Base-by-base conservation (phyloP, 768 basidiomycete genomes). In the Suillus tomentosus region DNA sequence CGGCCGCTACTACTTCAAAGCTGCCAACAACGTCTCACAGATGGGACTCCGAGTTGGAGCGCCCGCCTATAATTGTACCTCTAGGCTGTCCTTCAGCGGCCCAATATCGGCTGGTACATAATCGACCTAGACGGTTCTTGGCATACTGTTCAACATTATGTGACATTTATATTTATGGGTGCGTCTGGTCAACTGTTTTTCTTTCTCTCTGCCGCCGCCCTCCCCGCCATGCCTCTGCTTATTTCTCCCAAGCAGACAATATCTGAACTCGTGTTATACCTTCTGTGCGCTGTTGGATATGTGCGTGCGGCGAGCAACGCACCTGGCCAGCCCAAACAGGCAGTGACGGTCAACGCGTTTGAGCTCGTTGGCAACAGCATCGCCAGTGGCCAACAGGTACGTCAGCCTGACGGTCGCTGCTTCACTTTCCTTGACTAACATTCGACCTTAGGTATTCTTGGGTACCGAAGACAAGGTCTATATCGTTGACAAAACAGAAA, bases 401-500 rank as follows among this genome's bases (percentile, higher is more conserved):
- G 80, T 69, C 3, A 31, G 39, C 31, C 50, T 36, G 19, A 51
- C n/a, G 42, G 55, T 59, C 24, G 39, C 47, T 17, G 45, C 22
- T 39, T 42, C 4, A 22, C 34, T 50, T 62, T 34, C 60, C 45
- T 39, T n/a, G 13, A 47, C 31, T 53, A 5, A n/a, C 13, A 39
- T 37, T 54, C 31, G 19, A 42, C 27, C 60, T 24, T 67, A 77
- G 79, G 70, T 77, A 39, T 85, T 84, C 71, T 73, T 84, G 15
- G 83, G 82, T 19, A 79, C 78, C 0, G 62, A 69, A 14, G 75
- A 83, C 67, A 82, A 80, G 69, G 79, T 86, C 31, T 86, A 85
- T 76, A 82, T 94, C 68, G 75, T 94, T 39, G 93, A 95, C 80
- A 95, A 95, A 77, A 85, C 86, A 9, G 91, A 94, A 72, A 83